Evolutionary conservation across 139 green algal genomes (phyloP), one percentile per base, ranked within the genome.

Genomic region (Haematococcus lacustris): DNA sequence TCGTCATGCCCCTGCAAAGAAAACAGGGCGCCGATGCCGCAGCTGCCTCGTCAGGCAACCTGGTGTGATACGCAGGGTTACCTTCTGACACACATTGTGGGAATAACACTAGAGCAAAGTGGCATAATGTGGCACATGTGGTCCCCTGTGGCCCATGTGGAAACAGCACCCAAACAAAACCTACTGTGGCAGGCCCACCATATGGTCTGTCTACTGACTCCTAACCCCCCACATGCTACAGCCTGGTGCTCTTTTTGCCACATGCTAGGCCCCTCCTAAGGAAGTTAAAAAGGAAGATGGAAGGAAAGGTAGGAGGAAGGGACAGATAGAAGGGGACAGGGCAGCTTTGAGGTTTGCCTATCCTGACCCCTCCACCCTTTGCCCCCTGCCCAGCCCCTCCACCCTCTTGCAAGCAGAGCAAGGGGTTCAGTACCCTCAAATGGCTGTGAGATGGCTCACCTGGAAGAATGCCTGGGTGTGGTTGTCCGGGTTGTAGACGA

Each of bases 401-500:
- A n/a, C n/a, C n/a, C n/a, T n/a, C n/a, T n/a, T n/a, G n/a, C n/a
- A n/a, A n/a, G n/a, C n/a, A n/a, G n/a, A n/a, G n/a, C n/a, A n/a
- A n/a, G n/a, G n/a, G n/a, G n/a, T n/a, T n/a, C n/a, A n/a, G n/a
- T n/a, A n/a, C n/a, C n/a, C n/a, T n/a, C n/a, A n/a, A n/a, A 53
- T 28, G 32, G 57, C 57, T 64, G 23, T 5, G 25, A 13, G 9
- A 23, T 17, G 21, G 32, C 68, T 0, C 25, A 85, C 83, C 79
- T 88, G 70, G 76, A 91, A 93, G 75, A 91, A 91, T 9, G 68
- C 37, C 74, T 93, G 88, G 1, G 76, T 83, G 65, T 89, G 84
- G 40, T 71, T 78, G 26, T 60, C 60, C 0, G 78, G 76, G 70
- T 85, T 75, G 76, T 90, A 90, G 62, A 92, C 81, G 21, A 93